Percentiles rank a stretch among this genome's conserved stretches.
phyloP scores from a whole-genome alignment of 2,329 filamentous ascomycete species.

The Alternaria brassicae region DNA sequence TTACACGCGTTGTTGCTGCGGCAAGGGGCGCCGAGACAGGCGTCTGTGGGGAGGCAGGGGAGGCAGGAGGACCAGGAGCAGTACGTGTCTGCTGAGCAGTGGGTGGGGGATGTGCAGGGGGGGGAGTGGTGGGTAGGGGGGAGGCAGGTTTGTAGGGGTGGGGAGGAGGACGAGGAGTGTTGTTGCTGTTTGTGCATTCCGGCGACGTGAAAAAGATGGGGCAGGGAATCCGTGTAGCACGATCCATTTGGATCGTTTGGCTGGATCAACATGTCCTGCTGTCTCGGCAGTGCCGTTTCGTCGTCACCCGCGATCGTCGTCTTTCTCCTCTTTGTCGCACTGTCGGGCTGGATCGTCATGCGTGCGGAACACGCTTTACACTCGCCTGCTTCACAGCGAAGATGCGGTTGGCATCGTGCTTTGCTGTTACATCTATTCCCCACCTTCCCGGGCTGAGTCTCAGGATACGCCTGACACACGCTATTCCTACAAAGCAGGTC shows the following conservation, averaged over 20 bases:
- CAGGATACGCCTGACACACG: conserved; percentile 31
- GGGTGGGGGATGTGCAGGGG: conserved; percentile 31
- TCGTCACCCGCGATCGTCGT: conserved; percentile 9
- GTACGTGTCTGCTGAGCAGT: conserved; percentile 38
- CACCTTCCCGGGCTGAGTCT: conserved; percentile 34
- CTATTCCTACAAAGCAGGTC: conserved; percentile 43
- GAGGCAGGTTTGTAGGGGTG: conserved; percentile 11
- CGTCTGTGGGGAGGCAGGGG: conserved; percentile 23
- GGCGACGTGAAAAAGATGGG: conserved; percentile 14
- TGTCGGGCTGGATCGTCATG: conserved; percentile 19
- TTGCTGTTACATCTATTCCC: conserved; percentile 40
- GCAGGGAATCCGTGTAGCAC: conserved; percentile 28
- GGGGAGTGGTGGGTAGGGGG: conserved; percentile 20
- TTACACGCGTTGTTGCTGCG: conserved; percentile 40
- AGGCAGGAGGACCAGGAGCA: conserved; percentile 42
- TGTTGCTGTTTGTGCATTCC: background rate
- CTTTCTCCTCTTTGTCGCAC: background rate
- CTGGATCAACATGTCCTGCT: background rate
- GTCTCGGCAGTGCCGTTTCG: background rate
- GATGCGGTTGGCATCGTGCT: conserved; percentile 36
- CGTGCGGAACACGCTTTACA: conserved; percentile 32
- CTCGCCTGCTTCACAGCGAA: conserved; percentile 29
- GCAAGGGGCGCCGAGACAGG: conserved; percentile 38
- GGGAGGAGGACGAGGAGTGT: background rate
- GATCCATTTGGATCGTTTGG: conserved; percentile 23